Evolutionary conservation across 192 early-diverging fungal species (phyloP).

Genomic region (Entomortierella lignicola): DNA sequence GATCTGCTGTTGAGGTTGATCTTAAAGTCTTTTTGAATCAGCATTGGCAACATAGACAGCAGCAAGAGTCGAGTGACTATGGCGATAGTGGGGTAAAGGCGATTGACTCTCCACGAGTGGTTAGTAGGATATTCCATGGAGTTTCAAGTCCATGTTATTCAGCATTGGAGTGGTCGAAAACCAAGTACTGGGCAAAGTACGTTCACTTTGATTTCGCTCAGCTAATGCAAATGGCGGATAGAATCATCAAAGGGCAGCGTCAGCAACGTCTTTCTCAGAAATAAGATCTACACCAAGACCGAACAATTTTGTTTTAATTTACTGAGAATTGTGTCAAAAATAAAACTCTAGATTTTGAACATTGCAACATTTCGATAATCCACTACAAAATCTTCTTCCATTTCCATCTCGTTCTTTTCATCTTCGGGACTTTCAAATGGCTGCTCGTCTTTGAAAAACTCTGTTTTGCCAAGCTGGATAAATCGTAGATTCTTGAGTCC

Average conservation of each 20-base stretch:
- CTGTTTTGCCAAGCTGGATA: not conserved
- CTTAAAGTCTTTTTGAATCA: constrained; percentile 47
- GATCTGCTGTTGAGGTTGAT: constrained; percentile 44
- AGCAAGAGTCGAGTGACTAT: not conserved
- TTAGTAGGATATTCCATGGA: constrained; percentile 47
- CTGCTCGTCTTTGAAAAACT: not conserved
- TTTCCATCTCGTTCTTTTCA: not conserved
- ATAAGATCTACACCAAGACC: not conserved
- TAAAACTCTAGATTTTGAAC: no score
- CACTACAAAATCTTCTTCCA: not conserved
- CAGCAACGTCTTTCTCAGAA: not conserved
- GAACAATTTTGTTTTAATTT: no score
- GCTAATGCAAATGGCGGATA: constrained; percentile 46
- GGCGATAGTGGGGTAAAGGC: not conserved
- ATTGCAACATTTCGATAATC: not conserved
- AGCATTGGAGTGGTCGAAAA: constrained; percentile 34
- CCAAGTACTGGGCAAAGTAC: constrained; percentile 41
- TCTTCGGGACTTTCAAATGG: not conserved
- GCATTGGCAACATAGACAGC: constrained; percentile 38
- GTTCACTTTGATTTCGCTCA: constrained; percentile 49
- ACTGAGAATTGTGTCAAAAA: no score
- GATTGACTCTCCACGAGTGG: constrained; percentile 28
- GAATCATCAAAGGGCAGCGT: constrained; percentile 33
- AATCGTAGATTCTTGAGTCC: not conserved
- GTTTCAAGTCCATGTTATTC: constrained; percentile 34